Percentiles rank a stretch among this genome's conserved stretches.
These are phyloP conservation scores for Hypoxylon intermedium DNA, from an alignment of 495 filamentous ascomycete species.

Conservation along the genomic window DNA sequence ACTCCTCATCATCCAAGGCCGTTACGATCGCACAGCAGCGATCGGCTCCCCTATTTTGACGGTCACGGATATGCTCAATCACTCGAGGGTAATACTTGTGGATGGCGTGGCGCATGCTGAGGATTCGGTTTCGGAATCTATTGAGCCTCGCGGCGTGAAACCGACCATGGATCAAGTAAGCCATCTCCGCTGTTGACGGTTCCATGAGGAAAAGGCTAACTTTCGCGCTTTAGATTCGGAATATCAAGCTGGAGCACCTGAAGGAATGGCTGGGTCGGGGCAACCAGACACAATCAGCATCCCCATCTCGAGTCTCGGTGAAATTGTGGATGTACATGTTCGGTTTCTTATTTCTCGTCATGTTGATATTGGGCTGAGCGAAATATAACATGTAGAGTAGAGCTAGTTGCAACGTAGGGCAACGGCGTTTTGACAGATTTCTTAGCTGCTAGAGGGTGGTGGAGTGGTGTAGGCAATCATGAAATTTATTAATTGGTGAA, in stretches of 20 bases:
- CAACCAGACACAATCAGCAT: constrained; percentile 10
- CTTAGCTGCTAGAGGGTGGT: too few species aligned
- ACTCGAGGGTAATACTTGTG: constrained; percentile 26
- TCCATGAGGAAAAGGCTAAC: neutral
- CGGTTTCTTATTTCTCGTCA: neutral
- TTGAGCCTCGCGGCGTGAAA: constrained; percentile 24
- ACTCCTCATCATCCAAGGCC: constrained; percentile 25
- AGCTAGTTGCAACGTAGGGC: too few species aligned
- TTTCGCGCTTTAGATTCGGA: constrained; percentile 13
- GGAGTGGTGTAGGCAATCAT: too few species aligned
- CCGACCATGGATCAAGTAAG: constrained; percentile 27
- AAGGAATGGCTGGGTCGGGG: constrained; percentile 29
- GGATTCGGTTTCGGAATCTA: constrained; percentile 28
- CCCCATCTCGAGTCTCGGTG: neutral
- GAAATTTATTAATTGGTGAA: too few species aligned
- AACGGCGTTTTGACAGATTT: too few species aligned
- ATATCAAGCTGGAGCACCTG: constrained; percentile 26
- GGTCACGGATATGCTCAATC: constrained; percentile 15
- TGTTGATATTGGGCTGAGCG: constrained; percentile 3
- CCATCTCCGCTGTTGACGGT: neutral
- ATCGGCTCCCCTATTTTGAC: constrained; percentile 29
- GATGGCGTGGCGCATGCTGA: constrained; percentile 24
- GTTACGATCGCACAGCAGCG: constrained; percentile 25
- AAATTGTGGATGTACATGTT: neutral
- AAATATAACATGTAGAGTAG: neutral